These are phyloP conservation scores for Mycena rebaudengoi DNA, from an alignment of 768 basidiomycete genomes.

Conservation along the genomic window DNA sequence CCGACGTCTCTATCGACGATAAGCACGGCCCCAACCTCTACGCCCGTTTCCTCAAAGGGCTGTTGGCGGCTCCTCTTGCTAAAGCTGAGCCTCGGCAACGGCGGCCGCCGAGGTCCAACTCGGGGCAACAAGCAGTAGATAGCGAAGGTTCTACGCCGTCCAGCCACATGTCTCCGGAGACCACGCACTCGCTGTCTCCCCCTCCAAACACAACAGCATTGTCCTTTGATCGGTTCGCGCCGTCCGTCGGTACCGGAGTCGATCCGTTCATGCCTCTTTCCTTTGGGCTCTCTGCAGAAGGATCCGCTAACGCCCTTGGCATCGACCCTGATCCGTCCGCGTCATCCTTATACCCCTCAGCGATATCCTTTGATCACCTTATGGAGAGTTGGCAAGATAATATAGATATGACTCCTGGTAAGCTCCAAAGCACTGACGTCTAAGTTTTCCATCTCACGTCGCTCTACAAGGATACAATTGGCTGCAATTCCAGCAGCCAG, in stretches of 20 bases:
- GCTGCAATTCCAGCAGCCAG: conserved; percentile 24
- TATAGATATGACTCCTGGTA: too few species aligned
- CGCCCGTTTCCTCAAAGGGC: conserved; percentile 77
- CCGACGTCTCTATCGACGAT: conserved; percentile 81
- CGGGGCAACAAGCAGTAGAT: conserved; percentile 32
- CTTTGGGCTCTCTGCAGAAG: conserved; percentile 17
- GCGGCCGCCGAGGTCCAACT: conserved; percentile 18
- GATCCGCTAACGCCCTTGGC: conserved; percentile 26
- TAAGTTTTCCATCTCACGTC: conserved; percentile 1
- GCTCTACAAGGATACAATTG: background rate
- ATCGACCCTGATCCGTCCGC: conserved; percentile 37
- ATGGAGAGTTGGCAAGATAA: conserved; percentile 64
- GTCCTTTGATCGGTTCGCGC: conserved; percentile 58
- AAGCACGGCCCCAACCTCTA: conserved; percentile 85
- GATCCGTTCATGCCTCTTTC: conserved; percentile 51
- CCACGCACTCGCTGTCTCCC: conserved; percentile 55
- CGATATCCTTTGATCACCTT: conserved; percentile 65
- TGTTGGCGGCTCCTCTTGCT: conserved; percentile 68
- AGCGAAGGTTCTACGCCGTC: conserved; percentile 35
- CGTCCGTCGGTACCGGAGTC: conserved; percentile 41
- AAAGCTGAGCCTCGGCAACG: conserved; percentile 31
- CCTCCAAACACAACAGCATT: conserved; percentile 53
- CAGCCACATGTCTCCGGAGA: conserved; percentile 50
- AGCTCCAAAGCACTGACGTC: too few species aligned
- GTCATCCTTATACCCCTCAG: conserved; percentile 58